Conservation (phyloP, 139 green algal species). For the Mesotaenium endlicherianum region DNA sequence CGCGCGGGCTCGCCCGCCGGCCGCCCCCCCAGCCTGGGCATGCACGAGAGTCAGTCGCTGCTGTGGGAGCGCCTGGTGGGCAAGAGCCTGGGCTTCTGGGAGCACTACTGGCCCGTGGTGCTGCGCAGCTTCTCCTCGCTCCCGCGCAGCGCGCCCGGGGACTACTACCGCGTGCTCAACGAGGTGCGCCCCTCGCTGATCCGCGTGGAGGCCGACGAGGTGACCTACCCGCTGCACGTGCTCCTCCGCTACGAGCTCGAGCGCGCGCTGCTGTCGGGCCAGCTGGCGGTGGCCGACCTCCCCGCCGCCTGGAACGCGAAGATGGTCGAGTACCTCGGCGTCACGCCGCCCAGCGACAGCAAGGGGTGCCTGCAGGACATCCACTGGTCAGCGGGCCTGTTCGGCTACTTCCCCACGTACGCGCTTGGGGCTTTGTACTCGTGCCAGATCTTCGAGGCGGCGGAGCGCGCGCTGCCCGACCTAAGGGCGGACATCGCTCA, state of each 20-base stretch:
- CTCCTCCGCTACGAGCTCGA: constrained; percentile 83
- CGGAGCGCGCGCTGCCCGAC: constrained; percentile 56
- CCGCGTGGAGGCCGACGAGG: constrained; percentile 84
- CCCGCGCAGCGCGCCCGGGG: constrained; percentile 41
- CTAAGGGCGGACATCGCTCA: constrained; percentile 68
- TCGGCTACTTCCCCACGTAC: constrained; percentile 82
- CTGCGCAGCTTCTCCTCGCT: constrained; percentile 51
- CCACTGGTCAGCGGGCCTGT: constrained; percentile 73
- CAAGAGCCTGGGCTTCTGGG: constrained; percentile 63
- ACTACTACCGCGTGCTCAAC: constrained; percentile 78
- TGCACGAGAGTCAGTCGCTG: constrained; percentile 82
- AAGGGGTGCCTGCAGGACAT: constrained; percentile 83
- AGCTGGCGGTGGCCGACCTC: constrained; percentile 58
- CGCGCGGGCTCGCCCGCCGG: constrained; percentile 73
- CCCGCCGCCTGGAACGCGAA: constrained; percentile 72
- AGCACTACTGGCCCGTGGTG: constrained; percentile 60
- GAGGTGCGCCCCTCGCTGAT: constrained; percentile 71
- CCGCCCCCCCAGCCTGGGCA: constrained; percentile 71
- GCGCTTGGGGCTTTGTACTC: constrained; percentile 77
- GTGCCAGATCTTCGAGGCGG: constrained; percentile 56
- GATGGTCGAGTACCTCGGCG: constrained; percentile 75
- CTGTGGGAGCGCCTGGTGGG: constrained; percentile 90
- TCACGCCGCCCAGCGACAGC: constrained; percentile 61
- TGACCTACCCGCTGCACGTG: constrained; percentile 88
- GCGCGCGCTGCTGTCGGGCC: constrained; percentile 71